A percentile compares a stretch with the other conserved stretches of the same genome.
Conservation (phyloP, 108 stramenopile genomes). For the Cyclostephanos invisitatus region DNA sequence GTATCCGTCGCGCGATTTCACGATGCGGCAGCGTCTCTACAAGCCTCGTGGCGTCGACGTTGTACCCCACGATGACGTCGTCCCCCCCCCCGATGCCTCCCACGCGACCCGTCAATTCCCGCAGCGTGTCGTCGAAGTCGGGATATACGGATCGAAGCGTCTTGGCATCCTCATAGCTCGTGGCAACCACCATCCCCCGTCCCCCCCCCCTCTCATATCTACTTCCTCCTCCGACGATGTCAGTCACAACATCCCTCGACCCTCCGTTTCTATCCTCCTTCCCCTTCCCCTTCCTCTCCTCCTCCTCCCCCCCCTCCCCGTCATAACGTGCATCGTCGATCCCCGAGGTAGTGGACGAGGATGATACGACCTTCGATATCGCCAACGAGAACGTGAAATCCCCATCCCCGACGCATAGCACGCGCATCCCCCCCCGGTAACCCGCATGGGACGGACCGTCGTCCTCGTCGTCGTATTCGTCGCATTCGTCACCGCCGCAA, state of each 20-base stretch:
- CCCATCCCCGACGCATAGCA: constrained; percentile 90
- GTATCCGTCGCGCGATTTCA: neutral
- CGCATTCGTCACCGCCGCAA: too few species aligned
- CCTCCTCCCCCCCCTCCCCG: neutral
- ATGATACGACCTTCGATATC: constrained; percentile 58
- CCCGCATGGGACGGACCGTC: constrained; percentile 43
- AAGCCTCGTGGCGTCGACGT: constrained; percentile 83
- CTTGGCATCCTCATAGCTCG: constrained; percentile 71
- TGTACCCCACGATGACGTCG: constrained; percentile 43
- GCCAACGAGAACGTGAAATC: constrained; percentile 89
- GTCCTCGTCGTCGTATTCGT: neutral
- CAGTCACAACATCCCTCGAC: neutral
- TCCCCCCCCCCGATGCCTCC: neutral
- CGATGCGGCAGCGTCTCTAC: constrained; percentile 47
- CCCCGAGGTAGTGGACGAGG: neutral
- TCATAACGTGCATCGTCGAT: neutral
- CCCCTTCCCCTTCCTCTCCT: too few species aligned
- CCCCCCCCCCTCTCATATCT: neutral
- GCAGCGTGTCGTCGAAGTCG: constrained; percentile 51
- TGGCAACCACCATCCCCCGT: constrained; percentile 55
- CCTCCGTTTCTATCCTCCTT: neutral
- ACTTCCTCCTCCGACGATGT: constrained; percentile 5
- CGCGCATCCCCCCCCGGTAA: constrained; percentile 64
- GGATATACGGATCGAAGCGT: constrained; percentile 75
- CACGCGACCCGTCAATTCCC: constrained; percentile 43